These are phyloP conservation scores for Alisma plantagoaquatica DNA, from an alignment of 106 monocot genomes.

Conservation along the genomic window DNA sequence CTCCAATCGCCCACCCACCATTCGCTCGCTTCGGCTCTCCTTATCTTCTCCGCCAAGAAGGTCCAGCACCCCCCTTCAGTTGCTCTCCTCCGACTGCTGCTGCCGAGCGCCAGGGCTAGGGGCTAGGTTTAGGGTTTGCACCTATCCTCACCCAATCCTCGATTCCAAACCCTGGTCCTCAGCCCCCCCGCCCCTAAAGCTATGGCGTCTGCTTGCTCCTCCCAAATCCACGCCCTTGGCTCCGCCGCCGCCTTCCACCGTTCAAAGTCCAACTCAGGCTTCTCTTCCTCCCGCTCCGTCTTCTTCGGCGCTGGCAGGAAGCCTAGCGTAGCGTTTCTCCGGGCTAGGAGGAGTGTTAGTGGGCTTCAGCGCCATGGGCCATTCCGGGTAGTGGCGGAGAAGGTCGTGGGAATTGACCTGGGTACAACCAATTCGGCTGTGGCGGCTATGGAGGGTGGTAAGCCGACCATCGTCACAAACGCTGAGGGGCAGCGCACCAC, in stretches of 20 bases:
- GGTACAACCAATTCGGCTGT: constrained; percentile 18
- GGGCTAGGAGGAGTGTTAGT: background rate
- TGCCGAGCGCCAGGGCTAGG: no score
- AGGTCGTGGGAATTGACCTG: constrained; percentile 17
- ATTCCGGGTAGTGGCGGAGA: constrained; percentile 8
- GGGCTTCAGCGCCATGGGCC: background rate
- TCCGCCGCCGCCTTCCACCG: constrained; percentile 17
- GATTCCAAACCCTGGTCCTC: background rate
- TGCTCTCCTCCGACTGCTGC: no score
- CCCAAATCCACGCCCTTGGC: constrained; percentile 26
- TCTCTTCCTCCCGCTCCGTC: constrained; percentile 18
- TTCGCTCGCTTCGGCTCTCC: no score
- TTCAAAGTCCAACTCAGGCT: background rate
- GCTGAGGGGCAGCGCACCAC: constrained; percentile 18
- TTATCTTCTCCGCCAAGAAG: no score
- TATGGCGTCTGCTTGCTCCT: constrained; percentile 27
- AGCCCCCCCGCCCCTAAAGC: background rate
- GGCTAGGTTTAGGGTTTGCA: no score
- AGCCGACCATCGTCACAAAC: constrained; percentile 17
- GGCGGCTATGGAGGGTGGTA: constrained; percentile 20
- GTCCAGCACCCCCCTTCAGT: no score
- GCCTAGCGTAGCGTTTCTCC: background rate
- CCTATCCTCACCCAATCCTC: background rate
- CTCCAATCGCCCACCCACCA: no score
- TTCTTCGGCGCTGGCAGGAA: constrained; percentile 14